Percentiles rank a stretch among this genome's conserved stretches.
Evolutionary conservation across 441 rosid genomes (phyloP).

Genomic region (Biscutella auriculata): DNA sequence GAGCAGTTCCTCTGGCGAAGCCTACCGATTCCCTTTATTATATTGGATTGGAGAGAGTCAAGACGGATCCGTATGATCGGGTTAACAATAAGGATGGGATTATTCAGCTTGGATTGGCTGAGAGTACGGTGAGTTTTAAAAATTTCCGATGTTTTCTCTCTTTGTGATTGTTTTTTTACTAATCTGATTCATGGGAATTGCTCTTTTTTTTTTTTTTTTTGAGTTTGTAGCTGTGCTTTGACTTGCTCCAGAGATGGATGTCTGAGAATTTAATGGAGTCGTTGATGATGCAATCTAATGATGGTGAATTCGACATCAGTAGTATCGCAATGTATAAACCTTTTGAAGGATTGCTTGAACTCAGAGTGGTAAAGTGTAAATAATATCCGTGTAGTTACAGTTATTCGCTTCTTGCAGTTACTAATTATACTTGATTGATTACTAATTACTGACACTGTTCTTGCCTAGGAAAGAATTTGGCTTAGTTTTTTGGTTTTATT

Average conservation of each 20-base stretch:
- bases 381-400: no score
- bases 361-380: slow-evolving; percentile 54
- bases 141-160: neutral
- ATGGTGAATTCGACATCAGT: slow-evolving; percentile 38
- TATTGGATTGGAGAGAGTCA: slow-evolving; percentile 39
- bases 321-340: slow-evolving; percentile 65
- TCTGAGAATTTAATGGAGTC: slow-evolving; percentile 49
- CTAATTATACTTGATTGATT: no score
- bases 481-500: no score
- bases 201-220: neutral
- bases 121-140: slow-evolving; percentile 44
- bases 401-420: no score
- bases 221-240: slow-evolving; percentile 51
- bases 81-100: slow-evolving; percentile 47
- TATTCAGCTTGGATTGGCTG: slow-evolving; percentile 67
- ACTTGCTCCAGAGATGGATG: slow-evolving; percentile 72
- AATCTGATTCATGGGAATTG: neutral
- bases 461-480: no score
- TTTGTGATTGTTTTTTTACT: neutral
- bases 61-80: slow-evolving; percentile 54
- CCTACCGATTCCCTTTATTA: slow-evolving; percentile 46
- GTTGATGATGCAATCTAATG: slow-evolving; percentile 27
- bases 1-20: slow-evolving; percentile 43
- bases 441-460: no score
- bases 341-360: slow-evolving; percentile 48